Base-by-base conservation (phyloP, 176 grass and related monocot species). In the Puccinellia tenuiflora region DNA sequence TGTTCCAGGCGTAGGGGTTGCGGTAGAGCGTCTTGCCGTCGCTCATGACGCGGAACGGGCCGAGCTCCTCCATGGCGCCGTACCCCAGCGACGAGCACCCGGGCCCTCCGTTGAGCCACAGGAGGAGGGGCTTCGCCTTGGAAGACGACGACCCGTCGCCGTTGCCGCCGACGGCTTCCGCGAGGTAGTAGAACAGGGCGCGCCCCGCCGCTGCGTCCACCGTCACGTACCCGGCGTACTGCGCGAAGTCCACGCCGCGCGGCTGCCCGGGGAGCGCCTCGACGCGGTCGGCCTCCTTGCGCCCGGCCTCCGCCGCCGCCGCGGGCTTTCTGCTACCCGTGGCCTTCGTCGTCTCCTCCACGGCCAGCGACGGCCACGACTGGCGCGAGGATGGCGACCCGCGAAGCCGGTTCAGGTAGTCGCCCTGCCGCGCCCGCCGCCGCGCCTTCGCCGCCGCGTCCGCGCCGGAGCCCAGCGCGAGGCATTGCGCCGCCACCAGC, bases 131-230 rank as follows among this genome's bases (percentile, higher is more conserved):
- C 81, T 70, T 89, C 5, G 85, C 82, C 78, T 67, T 88, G 43
- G 90, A n/a, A n/a, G n/a, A 77, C 39, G 77, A 16, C 37, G 83
- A 20, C 5, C 33, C 65, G 0, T 28, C 1, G 42, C 55, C 82
- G 63, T 12, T n/a, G 25, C 66, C 76, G 18, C 67, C 79, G 1
- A 3, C 82, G 45, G 86, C 90, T 85, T 98, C 96, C 17, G 80
- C 87, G 65, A 98, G 88, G 76, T 98, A 98, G 79, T 98, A 98
- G 86, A 95, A 98, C 20, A 98, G 89, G 12, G 92, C 96, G 64
- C 96, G 83, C 8, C 90, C 92, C 12, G 42, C 79, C 5, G 54
- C 7, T 0, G 65, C 76, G 70, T 98, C 82, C 53, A 98, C 92
- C 7, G 96, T 98, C 64, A 98, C 90, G 75, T 98, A 98, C 29